phyloP scores from a whole-genome alignment of 1,284 basidiomycete species.

The Gastroboletus turbinatus region DNA sequence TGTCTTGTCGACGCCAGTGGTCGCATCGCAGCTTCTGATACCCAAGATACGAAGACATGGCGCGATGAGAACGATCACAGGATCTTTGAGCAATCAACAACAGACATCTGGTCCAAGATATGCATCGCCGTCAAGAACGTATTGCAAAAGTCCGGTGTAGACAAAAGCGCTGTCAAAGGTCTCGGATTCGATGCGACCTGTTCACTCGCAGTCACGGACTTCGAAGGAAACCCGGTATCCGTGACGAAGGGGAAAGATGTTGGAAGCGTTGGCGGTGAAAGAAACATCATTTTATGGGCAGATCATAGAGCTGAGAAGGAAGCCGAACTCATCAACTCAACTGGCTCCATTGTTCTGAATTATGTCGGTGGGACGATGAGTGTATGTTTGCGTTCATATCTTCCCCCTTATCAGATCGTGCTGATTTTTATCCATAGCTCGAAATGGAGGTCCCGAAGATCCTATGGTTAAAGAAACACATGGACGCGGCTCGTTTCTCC shows the following conservation, averaged over 20 bases:
- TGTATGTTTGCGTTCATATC: constrained; percentile 48
- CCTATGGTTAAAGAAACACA: constrained; percentile 92
- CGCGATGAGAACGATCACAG: constrained; percentile 83
- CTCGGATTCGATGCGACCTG: constrained; percentile 98
- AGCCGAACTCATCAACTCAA: constrained; percentile 86
- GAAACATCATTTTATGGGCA: constrained; percentile 91
- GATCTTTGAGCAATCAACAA: constrained; percentile 94
- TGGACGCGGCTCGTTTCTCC: constrained; percentile 75
- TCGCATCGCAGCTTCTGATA: constrained; percentile 74
- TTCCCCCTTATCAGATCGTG: not conserved
- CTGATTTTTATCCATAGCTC: constrained; percentile 50
- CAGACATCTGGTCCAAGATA: constrained; percentile 86
- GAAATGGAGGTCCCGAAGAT: constrained; percentile 98
- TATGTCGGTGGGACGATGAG: constrained; percentile 98
- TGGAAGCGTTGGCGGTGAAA: constrained; percentile 59
- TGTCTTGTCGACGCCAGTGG: constrained; percentile 80
- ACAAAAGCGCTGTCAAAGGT: constrained; percentile 75
- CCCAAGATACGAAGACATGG: constrained; percentile 81
- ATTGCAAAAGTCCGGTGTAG: constrained; percentile 60
- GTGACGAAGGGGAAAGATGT: constrained; percentile 73
- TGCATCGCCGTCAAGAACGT: constrained; percentile 69
- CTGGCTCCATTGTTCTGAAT: constrained; percentile 83
- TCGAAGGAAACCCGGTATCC: constrained; percentile 72
- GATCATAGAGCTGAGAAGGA: constrained; percentile 94
- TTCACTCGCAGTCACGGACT: constrained; percentile 86